phyloP scores from a whole-genome alignment of 1,284 basidiomycete genomes.

The Bjerkandera adusta region DNA sequence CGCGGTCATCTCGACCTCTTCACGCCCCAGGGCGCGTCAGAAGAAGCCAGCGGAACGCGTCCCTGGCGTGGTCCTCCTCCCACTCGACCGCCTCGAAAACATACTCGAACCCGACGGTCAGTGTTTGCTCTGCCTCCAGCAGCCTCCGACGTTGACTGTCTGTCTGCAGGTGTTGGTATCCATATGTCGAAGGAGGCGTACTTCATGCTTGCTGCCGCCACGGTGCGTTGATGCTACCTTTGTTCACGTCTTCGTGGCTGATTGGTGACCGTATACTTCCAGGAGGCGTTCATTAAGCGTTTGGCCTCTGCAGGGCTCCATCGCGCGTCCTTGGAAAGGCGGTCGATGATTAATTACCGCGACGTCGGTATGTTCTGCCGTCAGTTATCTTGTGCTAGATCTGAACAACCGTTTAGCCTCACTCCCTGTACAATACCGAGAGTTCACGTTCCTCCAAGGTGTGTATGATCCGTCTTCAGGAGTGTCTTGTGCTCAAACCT shows the following conservation, averaged over 20 bases:
- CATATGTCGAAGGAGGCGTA: conserved; percentile 72
- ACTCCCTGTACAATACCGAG: conserved; percentile 20
- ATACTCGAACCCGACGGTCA: conserved; percentile 71
- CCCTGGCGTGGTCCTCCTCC: conserved; percentile 61
- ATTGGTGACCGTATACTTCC: too few relatives aligned
- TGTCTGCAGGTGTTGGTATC: conserved; percentile 46
- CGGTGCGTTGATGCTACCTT: conserved; percentile 42
- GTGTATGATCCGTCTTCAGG: conserved; percentile 16
- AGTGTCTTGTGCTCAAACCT: not conserved
- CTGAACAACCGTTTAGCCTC: not conserved
- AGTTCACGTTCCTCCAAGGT: conserved; percentile 72
- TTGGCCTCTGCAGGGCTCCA: conserved; percentile 58
- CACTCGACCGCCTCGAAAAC: conserved; percentile 59
- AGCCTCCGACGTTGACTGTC: not conserved
- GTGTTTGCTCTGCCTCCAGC: conserved; percentile 18
- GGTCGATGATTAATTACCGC: conserved; percentile 56
- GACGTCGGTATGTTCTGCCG: conserved; percentile 58
- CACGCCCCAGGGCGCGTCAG: conserved; percentile 30
- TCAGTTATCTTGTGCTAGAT: not conserved
- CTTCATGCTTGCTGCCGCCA: conserved; percentile 67
- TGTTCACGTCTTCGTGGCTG: conserved; percentile 9
- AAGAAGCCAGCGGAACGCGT: conserved; percentile 44
- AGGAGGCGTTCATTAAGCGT: conserved; percentile 80
- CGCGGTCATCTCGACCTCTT: conserved; percentile 21
- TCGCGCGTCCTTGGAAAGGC: conserved; percentile 49